Conservation (phyloP, 2,329 filamentous ascomycete genomes). For the Aspergillus aculeatinus region DNA sequence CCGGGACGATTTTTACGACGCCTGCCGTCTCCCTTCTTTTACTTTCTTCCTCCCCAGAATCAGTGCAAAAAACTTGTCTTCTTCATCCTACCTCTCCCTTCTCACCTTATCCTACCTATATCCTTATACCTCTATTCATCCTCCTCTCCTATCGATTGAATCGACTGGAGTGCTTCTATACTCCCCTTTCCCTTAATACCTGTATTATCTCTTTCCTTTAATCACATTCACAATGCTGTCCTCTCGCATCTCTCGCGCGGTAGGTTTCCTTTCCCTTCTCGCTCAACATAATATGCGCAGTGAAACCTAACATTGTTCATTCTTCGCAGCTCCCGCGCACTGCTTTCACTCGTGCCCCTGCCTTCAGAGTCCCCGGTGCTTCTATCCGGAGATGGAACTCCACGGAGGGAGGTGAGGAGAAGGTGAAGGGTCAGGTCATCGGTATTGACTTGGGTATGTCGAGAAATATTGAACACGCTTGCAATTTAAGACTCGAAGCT, state of each 20-base stretch:
- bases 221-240: slow-evolving; percentile 63
- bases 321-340: slow-evolving; percentile 71
- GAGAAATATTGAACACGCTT: not conserved
- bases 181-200: slow-evolving; percentile 30
- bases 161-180: slow-evolving; percentile 31
- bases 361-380: slow-evolving; percentile 68
- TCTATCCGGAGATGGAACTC: slow-evolving; percentile 63
- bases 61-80: slow-evolving; percentile 22
- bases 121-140: slow-evolving; percentile 21
- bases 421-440: slow-evolving; percentile 94
- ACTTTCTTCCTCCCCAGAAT: slow-evolving; percentile 21
- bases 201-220: slow-evolving; percentile 36
- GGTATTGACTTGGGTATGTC: slow-evolving; percentile 91
- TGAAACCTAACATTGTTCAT: slow-evolving; percentile 12
- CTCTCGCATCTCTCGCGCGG: slow-evolving; percentile 70
- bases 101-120: slow-evolving; percentile 19
- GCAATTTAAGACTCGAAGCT: slow-evolving; percentile 9
- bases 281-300: not conserved
- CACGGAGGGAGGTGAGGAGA: slow-evolving; percentile 61
- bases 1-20: slow-evolving; percentile 35
- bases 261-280: slow-evolving; percentile 50
- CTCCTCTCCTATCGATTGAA: slow-evolving; percentile 32
- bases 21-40: slow-evolving; percentile 31
- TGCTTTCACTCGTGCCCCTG: slow-evolving; percentile 66
- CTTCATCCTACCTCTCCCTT: slow-evolving; percentile 14